Conservation (phyloP, 1,284 basidiomycete genomes). For the Ceratobasidium theobromae region DNA sequence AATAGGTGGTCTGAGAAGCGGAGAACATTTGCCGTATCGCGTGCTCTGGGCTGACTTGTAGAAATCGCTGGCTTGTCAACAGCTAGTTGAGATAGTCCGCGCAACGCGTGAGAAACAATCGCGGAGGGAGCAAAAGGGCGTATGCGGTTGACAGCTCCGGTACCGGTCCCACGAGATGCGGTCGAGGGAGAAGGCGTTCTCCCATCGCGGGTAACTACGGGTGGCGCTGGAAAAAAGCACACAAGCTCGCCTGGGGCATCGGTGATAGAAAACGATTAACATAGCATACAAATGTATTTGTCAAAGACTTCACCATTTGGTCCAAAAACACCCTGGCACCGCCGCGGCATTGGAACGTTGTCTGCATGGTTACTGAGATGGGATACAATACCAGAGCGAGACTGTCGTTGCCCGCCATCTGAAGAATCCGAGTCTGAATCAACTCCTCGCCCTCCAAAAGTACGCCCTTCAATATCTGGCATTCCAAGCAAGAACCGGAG, state of each 20-base stretch:
- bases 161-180: conserved; percentile 31
- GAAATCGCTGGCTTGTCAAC: conserved; percentile 31
- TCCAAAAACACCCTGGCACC: conserved; percentile 81
- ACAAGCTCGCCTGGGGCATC: conserved; percentile 68
- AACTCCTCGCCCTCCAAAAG: conserved; percentile 40
- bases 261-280: background rate
- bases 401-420: conserved; percentile 31
- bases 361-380: conserved; percentile 56
- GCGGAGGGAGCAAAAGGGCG: conserved; percentile 33
- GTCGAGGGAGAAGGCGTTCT: conserved; percentile 32
- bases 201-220: background rate
- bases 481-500: conserved; percentile 75
- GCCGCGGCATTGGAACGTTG: conserved; percentile 76
- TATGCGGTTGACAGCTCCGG: conserved; percentile 23
- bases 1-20: conserved; percentile 34
- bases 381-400: conserved; percentile 38
- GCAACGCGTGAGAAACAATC: conserved; percentile 35
- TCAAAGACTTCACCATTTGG: conserved; percentile 64
- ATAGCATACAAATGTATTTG: background rate
- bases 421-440: conserved; percentile 43
- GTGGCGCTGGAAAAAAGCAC: conserved; percentile 62
- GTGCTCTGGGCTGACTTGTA: conserved; percentile 12
- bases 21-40: conserved; percentile 4
- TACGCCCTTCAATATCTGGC: conserved; percentile 42
- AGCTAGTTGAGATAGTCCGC: conserved; percentile 34